phyloP scores from a whole-genome alignment of 805 yeast species.

The Blastobotrys parvus region DNA sequence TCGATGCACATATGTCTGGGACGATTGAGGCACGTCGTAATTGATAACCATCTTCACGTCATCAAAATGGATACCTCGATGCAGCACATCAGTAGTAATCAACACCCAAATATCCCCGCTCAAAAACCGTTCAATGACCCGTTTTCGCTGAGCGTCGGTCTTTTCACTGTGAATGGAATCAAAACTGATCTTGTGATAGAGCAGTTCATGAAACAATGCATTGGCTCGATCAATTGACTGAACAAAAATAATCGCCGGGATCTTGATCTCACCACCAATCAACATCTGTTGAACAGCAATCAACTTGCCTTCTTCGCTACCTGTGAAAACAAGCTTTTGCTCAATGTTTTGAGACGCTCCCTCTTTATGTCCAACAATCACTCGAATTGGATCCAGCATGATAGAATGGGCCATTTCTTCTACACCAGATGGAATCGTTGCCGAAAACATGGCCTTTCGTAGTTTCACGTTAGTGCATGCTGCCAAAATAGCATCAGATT shows the following conservation, averaged over 20 bases:
- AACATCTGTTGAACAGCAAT: constrained; percentile 86
- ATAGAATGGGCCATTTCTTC: constrained; percentile 81
- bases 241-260: constrained; percentile 86
- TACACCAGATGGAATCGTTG: constrained; percentile 89
- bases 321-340: constrained; percentile 77
- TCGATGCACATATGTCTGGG: constrained; percentile 94
- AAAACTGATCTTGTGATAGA: constrained; percentile 86
- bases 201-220: constrained; percentile 84
- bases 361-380: constrained; percentile 87
- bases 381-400: constrained; percentile 78
- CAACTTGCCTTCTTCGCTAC: constrained; percentile 92
- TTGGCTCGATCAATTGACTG: constrained; percentile 92
- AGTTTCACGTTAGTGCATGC: constrained; percentile 38
- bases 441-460: constrained; percentile 80
- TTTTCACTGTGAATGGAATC: constrained; percentile 96
- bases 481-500: constrained; percentile 76
- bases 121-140: constrained; percentile 73
- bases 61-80: constrained; percentile 95
- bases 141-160: constrained; percentile 79
- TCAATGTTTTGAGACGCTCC: constrained; percentile 81
- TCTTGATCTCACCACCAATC: constrained; percentile 62
- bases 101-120: constrained; percentile 92
- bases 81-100: constrained; percentile 90
- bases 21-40: constrained; percentile 90
- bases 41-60: constrained; percentile 92